Percentiles rank a stretch among this genome's conserved stretches.
These are phyloP conservation scores for Colletotrichum incanum DNA, from an alignment of 2,329 filamentous ascomycete species.

Conservation along the genomic window DNA sequence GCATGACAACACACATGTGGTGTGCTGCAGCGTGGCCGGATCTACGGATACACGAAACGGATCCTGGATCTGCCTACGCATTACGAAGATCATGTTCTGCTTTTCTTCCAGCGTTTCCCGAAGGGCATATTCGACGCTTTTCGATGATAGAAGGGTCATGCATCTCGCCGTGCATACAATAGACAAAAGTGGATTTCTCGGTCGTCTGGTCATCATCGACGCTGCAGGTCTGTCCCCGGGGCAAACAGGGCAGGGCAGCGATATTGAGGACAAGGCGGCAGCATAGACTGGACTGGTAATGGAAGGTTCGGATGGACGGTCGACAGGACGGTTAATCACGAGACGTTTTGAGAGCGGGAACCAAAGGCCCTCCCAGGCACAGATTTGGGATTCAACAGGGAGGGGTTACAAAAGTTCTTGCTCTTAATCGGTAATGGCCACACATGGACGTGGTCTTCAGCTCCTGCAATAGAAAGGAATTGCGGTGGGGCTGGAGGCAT, in stretches of 20 bases:
- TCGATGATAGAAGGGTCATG: conserved; percentile 57
- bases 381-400: conserved; percentile 54
- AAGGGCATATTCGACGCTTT: conserved; percentile 55
- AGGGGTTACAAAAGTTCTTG: conserved; percentile 48
- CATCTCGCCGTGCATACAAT: conserved; percentile 60
- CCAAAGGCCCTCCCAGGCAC: conserved; percentile 55
- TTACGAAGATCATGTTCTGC: conserved; percentile 54
- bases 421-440: conserved; percentile 47
- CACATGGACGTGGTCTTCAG: conserved; percentile 44
- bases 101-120: conserved; percentile 52
- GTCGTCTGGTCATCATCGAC: conserved; percentile 65
- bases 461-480: conserved; percentile 41
- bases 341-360: conserved; percentile 53
- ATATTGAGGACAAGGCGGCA: conserved; percentile 47
- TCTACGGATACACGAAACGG: conserved; percentile 41
- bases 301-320: conserved; percentile 43
- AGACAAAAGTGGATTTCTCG: conserved; percentile 79
- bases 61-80: conserved; percentile 44
- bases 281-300: conserved; percentile 46
- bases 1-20: conserved; percentile 43
- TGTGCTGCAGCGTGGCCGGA: conserved; percentile 41
- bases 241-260: conserved; percentile 47
- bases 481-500: conserved; percentile 47
- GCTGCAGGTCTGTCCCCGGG: conserved; percentile 46
- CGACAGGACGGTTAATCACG: conserved; percentile 43